These are phyloP conservation scores for Fusarium ambrosium DNA, from an alignment of 2,329 filamentous ascomycete species.

Conservation along the genomic window DNA sequence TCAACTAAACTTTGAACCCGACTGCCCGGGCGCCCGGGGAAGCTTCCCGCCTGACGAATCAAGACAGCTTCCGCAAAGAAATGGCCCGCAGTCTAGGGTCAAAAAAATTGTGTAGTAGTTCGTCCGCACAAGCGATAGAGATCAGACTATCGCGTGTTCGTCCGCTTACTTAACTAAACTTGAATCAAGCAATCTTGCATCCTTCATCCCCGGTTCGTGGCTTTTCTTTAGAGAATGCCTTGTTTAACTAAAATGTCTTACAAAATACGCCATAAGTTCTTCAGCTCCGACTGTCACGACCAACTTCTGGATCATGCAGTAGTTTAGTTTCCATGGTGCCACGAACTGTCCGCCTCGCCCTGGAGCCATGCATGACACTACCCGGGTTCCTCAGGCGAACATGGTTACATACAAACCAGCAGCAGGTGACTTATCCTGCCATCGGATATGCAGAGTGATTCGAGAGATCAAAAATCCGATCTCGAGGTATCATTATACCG, in stretches of 20 bases:
- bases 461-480: background rate
- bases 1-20: slow-evolving; percentile 29
- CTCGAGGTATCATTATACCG: background rate
- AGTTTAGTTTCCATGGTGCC: background rate
- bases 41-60: slow-evolving; percentile 34
- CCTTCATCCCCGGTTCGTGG: background rate
- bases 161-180: slow-evolving; percentile 4
- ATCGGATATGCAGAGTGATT: background rate
- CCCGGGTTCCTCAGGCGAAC: background rate
- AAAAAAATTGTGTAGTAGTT: background rate
- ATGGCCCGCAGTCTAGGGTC: slow-evolving; percentile 20
- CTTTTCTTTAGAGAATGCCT: background rate
- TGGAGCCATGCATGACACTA: background rate
- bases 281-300: background rate
- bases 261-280: background rate
- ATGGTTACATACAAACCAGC: background rate
- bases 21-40: slow-evolving; percentile 35
- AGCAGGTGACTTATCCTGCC: background rate
- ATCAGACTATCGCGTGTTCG: slow-evolving; percentile 5
- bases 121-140: background rate
- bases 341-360: background rate
- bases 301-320: slow-evolving; percentile 1
- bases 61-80: slow-evolving; percentile 3
- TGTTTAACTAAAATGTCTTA: slow-evolving; percentile 5
- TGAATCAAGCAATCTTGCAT: slow-evolving; percentile 19